Evolutionary conservation across 2,329 filamentous ascomycete genomes (phyloP), one percentile per base, ranked within the genome.

Genomic region (Immersiporthe knoxdaviesiana): DNA sequence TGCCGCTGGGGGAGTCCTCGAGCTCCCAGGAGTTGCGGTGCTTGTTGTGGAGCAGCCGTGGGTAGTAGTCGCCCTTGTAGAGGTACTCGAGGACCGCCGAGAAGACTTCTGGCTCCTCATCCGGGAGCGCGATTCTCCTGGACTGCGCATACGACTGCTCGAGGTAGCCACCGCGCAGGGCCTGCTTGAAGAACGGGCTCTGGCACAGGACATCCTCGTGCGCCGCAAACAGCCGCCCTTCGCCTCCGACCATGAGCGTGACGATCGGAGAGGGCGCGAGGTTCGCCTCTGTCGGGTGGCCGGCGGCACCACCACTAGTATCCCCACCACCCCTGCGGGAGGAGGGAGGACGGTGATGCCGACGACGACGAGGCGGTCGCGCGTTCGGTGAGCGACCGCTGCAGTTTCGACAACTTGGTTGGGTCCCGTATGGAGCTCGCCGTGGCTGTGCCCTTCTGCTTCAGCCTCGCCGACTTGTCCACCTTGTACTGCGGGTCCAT

Each of bases 51-150:
- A 97, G 78, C 83, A 97, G 86, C 80, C 93, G 92, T 68, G 94
- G 94, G 81, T 92, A 96, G 84, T 97, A 97, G 86, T 97, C 94
- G 74, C 92, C 93, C 85, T 97, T 97, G 90, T 97, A 97, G 74
- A 97, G 89, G 81, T 94, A 97, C 84, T 97, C 94, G 83, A 97
- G 93, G 77, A 97, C 86, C 77, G 92, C 94, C 79, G 93, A 97
- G 82, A 97, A 92, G 80, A 97, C 88, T 85, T 97, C 94, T 75
- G 94, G 93, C 84, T 97, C 93, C 86, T 92, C 91, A 77, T 88
- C 84, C 73, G 84, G 85, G 77, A 87, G 91, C 84, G 85, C 92
- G 84, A 88, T 91, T 81, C 88, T 93, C 88, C 88, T 92, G 88
- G 84, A 92, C 90, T 86, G 89, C 83, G 82, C 86, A 50, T 72